Base-by-base conservation (phyloP, 1,139 yeast species). In the Pichia cactophila region DNA sequence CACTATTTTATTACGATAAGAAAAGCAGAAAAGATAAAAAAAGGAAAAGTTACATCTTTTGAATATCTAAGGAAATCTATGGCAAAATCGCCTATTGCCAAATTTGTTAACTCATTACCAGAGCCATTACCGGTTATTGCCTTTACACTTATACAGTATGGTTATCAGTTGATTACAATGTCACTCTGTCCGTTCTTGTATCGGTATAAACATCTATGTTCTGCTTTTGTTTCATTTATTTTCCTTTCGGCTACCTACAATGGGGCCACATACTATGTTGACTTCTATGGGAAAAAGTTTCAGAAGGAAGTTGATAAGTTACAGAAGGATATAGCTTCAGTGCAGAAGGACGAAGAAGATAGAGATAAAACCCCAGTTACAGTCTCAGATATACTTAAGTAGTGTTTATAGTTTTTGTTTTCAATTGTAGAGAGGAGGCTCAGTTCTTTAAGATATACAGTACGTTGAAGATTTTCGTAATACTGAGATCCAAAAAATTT, bases 221-320 rank as follows among this genome's bases (percentile, higher is more conserved):
- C 84, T 0, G 59, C 74, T 1, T 90, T 89, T 63, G 76, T 92
- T 54, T 67, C 80, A 3, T 73, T 77, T 49, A 87, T 92, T 29
- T 88, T 89, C 59, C 67, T 82, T 37, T 77, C 81, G 69, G 95
- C 97, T 2, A 75, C 89, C 45, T 87, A 85, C 65, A 90, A 92
- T 58, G 98, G 98, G 35, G 97, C 97, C 2, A 87, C 96, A 0
- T 92, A 87, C 63, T 92, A 92, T 63, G 76, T 92, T 51, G 97
- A 92, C 62, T 84, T 85, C 42, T 92, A 90, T 68, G 97, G 95
- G 51, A 86, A 83, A 62, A 75, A 88, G 60, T 82, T 86, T 67
- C 95, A 83, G 61, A 87, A 84, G 60, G 96, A 92, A 64, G 87
- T 90, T 40, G 69, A 72, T 33, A 77, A 78, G 61, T 72, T 92